phyloP scores from a whole-genome alignment of 140 eudicot genomes.

The Flaveria floridana region DNA sequence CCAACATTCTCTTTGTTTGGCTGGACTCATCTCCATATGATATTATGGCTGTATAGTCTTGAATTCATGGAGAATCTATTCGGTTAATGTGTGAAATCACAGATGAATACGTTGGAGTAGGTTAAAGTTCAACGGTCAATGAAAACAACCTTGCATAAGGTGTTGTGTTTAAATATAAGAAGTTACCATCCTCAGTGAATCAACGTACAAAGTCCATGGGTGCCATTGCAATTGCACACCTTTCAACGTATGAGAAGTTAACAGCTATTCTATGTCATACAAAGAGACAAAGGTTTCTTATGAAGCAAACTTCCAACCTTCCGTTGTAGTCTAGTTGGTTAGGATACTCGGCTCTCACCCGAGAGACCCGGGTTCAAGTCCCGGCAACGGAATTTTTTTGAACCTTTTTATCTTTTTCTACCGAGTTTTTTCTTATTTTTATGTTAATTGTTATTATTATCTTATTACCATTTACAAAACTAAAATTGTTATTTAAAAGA shows the following conservation, averaged over 20 bases:
- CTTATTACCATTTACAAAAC: background rate
- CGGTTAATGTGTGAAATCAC: background rate
- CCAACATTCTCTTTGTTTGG: too few species aligned
- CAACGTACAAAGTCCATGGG: background rate
- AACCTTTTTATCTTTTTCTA: too few species aligned
- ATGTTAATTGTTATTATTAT: background rate
- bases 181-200: background rate
- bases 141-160: background rate
- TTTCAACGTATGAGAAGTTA: background rate
- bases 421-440: background rate
- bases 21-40: background rate
- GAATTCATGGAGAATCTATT: too few species aligned
- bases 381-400: constrained; percentile 79
- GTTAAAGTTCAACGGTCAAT: background rate
- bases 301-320: background rate
- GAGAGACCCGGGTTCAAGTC: constrained; percentile 99
- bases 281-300: too few species aligned
- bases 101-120: background rate
- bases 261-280: too few species aligned
- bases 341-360: constrained; percentile 99
- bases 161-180: background rate
- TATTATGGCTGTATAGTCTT: background rate
- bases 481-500: too few species aligned
- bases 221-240: background rate
- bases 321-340: constrained; percentile 99